A percentile compares a stretch with the other conserved stretches of the same genome.
phyloP scores from a whole-genome alignment of 1,284 basidiomycete genomes.

The Tilletia setariae region DNA sequence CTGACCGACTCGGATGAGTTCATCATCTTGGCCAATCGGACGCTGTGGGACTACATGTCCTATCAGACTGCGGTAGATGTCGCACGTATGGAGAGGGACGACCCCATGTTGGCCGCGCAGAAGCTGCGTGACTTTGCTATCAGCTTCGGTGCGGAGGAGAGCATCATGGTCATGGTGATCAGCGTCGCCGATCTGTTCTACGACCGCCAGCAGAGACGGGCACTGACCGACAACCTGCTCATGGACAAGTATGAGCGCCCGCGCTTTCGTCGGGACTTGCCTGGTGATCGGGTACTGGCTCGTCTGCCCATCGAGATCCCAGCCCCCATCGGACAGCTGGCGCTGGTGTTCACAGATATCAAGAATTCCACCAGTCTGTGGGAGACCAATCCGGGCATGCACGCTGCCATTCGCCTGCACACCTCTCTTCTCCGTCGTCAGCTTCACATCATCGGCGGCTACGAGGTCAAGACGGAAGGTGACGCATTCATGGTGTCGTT shows the following conservation, averaged over 20 bases:
- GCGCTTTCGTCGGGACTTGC: constrained; percentile 36
- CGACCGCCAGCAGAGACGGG: constrained; percentile 19
- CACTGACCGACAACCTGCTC: constrained; percentile 24
- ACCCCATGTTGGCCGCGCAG: constrained; percentile 96
- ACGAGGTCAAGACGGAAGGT: constrained; percentile 99
- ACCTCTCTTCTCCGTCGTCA: constrained; percentile 82
- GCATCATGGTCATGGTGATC: constrained; percentile 97
- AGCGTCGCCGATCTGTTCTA: constrained; percentile 74
- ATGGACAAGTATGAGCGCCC: constrained; percentile 44
- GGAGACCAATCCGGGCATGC: constrained; percentile 97
- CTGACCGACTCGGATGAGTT: constrained; percentile 89
- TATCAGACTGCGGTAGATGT: constrained; percentile 97
- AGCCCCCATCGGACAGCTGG: constrained; percentile 82
- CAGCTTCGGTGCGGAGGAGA: constrained; percentile 90
- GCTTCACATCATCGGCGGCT: constrained; percentile 86
- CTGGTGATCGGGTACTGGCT: constrained; percentile 57
- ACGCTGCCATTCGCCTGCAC: constrained; percentile 87
- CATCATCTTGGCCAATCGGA: constrained; percentile 88
- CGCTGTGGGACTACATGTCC: constrained; percentile 89
- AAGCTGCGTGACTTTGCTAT: constrained; percentile 95
- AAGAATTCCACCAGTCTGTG: constrained; percentile 94
- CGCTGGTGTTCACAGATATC: constrained; percentile 97
- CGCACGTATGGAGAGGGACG: constrained; percentile 73
- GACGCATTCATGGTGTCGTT: constrained; percentile 99
- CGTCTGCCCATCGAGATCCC: constrained; percentile 76